Percentiles rank a stretch among this genome's conserved stretches.
Conservation (phyloP, 768 basidiomycete species). For the Lactifluus rugatus region DNA sequence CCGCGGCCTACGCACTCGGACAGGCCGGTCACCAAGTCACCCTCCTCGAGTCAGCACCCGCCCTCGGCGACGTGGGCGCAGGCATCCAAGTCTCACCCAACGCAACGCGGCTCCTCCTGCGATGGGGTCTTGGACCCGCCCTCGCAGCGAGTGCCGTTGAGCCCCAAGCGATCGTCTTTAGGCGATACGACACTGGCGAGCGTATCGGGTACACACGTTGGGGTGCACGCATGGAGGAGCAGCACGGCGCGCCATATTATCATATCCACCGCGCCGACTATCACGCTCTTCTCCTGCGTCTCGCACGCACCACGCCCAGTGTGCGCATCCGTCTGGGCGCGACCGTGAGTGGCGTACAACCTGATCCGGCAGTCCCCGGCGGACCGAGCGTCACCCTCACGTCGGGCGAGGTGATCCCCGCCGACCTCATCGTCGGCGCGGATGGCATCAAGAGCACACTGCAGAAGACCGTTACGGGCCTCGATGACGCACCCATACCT, state of each 20-base stretch:
- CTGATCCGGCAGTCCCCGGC: conserved; percentile 21
- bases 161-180: conserved; percentile 32
- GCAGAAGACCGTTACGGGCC: conserved; percentile 39
- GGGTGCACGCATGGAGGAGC: conserved; percentile 24
- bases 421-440: conserved; percentile 29
- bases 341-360: conserved; percentile 26
- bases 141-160: conserved; percentile 28
- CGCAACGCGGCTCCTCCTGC: conserved; percentile 28
- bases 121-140: conserved; percentile 31
- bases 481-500: conserved; percentile 33
- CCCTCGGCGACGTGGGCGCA: conserved; percentile 34
- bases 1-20: conserved; percentile 31
- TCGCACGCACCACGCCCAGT: conserved; percentile 23
- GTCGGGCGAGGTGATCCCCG: conserved; percentile 29
- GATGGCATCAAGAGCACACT: conserved; percentile 41
- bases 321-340: conserved; percentile 29
- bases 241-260: conserved; percentile 33
- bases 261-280: conserved; percentile 37
- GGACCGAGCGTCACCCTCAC: conserved; percentile 29
- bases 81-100: conserved; percentile 38
- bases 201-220: conserved; percentile 32
- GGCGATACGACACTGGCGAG: conserved; percentile 30
- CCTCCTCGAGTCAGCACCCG: conserved; percentile 30
- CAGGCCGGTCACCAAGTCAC: conserved; percentile 34
- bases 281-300: conserved; percentile 32